A percentile compares a stretch with the other conserved stretches of the same genome.
Evolutionary conservation across 2,329 filamentous ascomycete genomes (phyloP).

Genomic region (Pseudophaeomoniella oleicola): DNA sequence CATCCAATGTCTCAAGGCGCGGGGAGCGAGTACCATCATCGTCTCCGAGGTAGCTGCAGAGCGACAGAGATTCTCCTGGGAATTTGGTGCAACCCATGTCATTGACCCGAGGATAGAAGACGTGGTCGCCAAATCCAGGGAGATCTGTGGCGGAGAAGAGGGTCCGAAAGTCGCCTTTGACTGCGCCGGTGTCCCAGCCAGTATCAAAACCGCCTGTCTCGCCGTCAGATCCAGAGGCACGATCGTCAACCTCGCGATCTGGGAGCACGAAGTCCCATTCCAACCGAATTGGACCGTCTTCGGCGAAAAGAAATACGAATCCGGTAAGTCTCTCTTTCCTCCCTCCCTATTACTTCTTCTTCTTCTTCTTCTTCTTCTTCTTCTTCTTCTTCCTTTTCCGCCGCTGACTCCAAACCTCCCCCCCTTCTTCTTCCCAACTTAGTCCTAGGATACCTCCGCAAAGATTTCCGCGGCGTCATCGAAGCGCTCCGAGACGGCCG

Average conservation of each 20-base stretch:
- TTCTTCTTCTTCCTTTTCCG: too few relatives aligned
- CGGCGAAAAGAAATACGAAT: slow-evolving; percentile 37
- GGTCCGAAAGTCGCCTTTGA: slow-evolving; percentile 49
- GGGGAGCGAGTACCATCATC: slow-evolving; percentile 40
- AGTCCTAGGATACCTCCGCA: slow-evolving; percentile 32
- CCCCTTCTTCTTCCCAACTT: neutral
- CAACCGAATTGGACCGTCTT: slow-evolving; percentile 40
- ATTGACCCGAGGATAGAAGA: slow-evolving; percentile 35
- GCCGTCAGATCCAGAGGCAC: slow-evolving; percentile 39
- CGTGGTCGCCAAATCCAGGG: slow-evolving; percentile 28
- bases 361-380: neutral
- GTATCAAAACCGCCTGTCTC: slow-evolving; percentile 29
- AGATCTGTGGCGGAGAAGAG: slow-evolving; percentile 28
- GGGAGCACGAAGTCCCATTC: slow-evolving; percentile 41
- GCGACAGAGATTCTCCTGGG: slow-evolving; percentile 35
- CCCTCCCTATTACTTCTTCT: neutral
- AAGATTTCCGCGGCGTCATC: slow-evolving; percentile 45
- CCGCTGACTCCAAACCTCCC: neutral
- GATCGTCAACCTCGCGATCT: slow-evolving; percentile 51
- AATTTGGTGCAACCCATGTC: slow-evolving; percentile 42
- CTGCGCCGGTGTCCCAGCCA: slow-evolving; percentile 44
- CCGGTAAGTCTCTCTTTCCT: slow-evolving; percentile 15
- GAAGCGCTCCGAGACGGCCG: slow-evolving; percentile 29
- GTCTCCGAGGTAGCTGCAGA: slow-evolving; percentile 39
- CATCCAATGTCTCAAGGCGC: slow-evolving; percentile 41